These are phyloP conservation scores for Diplodia scrobiculata DNA, from an alignment of 2,329 filamentous ascomycete species.

Conservation along the genomic window DNA sequence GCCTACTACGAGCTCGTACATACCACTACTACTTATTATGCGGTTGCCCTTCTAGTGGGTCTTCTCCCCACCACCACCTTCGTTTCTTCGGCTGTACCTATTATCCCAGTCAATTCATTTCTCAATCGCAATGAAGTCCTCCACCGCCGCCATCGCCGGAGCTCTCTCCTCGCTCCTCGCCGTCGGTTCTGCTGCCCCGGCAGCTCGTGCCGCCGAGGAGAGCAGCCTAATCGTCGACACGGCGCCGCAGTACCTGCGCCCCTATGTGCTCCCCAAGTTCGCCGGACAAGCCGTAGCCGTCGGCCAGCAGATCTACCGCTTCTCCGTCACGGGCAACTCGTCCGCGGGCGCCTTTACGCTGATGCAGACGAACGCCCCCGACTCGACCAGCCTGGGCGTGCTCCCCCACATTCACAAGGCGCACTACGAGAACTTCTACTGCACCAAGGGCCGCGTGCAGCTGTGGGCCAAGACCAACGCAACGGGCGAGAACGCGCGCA, in stretches of 20 bases:
- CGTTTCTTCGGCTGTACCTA: not conserved
- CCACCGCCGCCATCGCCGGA: not conserved
- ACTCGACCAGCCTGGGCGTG: constrained; percentile 45
- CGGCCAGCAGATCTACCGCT: constrained; percentile 46
- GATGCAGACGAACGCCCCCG: constrained; percentile 49
- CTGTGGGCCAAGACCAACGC: constrained; percentile 48
- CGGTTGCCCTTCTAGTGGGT: not conserved
- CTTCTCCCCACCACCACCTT: not conserved
- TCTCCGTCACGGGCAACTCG: constrained; percentile 51
- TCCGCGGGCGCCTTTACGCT: constrained; percentile 51
- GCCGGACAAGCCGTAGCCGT: constrained; percentile 43
- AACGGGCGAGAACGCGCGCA: constrained; percentile 41
- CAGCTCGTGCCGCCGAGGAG: not conserved
- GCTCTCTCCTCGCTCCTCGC: constrained; percentile 10
- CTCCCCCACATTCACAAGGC: constrained; percentile 49
- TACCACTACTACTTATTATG: not conserved
- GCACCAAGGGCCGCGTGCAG: constrained; percentile 50
- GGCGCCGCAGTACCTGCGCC: constrained; percentile 42
- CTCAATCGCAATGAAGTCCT: constrained; percentile 16
- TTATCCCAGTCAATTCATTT: not conserved
- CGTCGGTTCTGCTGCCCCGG: not conserved
- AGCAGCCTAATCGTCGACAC: constrained; percentile 31
- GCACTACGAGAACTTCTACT: constrained; percentile 55
- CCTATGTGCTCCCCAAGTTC: constrained; percentile 45
- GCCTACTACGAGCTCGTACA: no score